Conservation (phyloP, 192 early-diverging fungal genomes). For the Coemansia sp. region DNA sequence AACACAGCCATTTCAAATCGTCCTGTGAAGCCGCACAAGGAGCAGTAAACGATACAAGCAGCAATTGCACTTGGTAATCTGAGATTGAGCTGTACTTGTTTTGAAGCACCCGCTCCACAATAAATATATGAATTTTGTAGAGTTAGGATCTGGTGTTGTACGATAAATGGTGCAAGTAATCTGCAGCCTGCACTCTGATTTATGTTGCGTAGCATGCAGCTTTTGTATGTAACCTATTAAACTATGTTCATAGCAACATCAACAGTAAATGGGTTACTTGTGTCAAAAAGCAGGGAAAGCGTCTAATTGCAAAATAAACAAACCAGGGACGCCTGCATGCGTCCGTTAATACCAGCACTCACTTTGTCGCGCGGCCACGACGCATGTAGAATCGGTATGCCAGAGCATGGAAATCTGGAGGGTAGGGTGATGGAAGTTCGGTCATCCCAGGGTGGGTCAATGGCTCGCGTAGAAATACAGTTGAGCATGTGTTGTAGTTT, state of each 20-base stretch:
- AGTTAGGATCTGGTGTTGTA: background rate
- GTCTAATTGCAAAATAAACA: background rate
- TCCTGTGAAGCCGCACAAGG: no score
- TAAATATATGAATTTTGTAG: background rate
- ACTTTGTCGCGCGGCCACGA: slow-evolving; percentile 53
- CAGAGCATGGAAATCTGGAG: slow-evolving; percentile 84
- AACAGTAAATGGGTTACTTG: background rate
- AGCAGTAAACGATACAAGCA: no score
- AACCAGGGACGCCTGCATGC: background rate
- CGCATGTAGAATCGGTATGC: slow-evolving; percentile 89
- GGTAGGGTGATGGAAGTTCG: slow-evolving; percentile 93
- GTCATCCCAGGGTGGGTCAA: slow-evolving; percentile 78
- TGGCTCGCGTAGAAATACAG: slow-evolving; percentile 84
- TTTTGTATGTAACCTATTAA: background rate
- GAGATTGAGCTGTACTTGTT: background rate
- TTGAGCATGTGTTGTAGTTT: slow-evolving; percentile 89
- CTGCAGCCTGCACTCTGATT: background rate
- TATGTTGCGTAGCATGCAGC: background rate
- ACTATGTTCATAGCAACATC: background rate
- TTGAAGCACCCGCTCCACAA: background rate
- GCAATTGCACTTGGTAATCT: background rate
- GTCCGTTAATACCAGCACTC: background rate
- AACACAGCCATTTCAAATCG: no score
- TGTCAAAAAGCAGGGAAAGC: background rate
- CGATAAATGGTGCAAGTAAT: background rate